Base-by-base conservation (phyloP, 306 rosid species). In the Nissolia schottii region DNA sequence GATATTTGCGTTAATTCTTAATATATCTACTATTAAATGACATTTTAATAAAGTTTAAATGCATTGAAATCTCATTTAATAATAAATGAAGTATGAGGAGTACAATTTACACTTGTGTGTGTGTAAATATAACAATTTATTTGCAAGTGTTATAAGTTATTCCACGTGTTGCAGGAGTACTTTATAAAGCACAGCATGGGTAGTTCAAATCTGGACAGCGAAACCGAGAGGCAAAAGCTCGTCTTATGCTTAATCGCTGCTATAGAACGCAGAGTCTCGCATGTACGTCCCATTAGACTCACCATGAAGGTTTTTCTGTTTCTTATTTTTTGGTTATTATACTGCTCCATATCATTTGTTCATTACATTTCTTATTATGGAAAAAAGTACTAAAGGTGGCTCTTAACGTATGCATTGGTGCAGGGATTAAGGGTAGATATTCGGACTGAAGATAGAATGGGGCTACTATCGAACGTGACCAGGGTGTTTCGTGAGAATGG, bases 211-310 rank as follows among this genome's bases (percentile, higher is more conserved):
- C 71, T 85, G 58, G 79, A 58, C 32, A 59, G 67, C 1, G 87
- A 91, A 61, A 70, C 72, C 28, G 93, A 95, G 65, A 87, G 85
- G 71, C 81, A 63, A 18, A 85, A 77, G 79, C 87, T 91, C 23
- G 62, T 71, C 24, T 75, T 82, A 15, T 88, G 93, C 68, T 62
- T 91, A 70, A 68, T 86, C 60, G 95, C 99, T 16, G 97, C 99
- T 6, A 80, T 89, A 45, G 99, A 88, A 77, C 84, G 99, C 9
- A 86, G 99, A 78, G 78, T 87, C 40, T 89, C 97, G 1, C 96
- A 80, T 63, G 96, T 89, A 87, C 31, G 91, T 40, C 18, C 31
- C 13, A 0, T 73, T 25, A 70, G 23, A 25, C 69, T 40, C 24
- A 13, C 22, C 76, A 5, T 53, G 24, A 74, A 60, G 20, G 32